Base-by-base conservation (phyloP, 2,329 filamentous ascomycete species). In the Claviceps maximensis region DNA sequence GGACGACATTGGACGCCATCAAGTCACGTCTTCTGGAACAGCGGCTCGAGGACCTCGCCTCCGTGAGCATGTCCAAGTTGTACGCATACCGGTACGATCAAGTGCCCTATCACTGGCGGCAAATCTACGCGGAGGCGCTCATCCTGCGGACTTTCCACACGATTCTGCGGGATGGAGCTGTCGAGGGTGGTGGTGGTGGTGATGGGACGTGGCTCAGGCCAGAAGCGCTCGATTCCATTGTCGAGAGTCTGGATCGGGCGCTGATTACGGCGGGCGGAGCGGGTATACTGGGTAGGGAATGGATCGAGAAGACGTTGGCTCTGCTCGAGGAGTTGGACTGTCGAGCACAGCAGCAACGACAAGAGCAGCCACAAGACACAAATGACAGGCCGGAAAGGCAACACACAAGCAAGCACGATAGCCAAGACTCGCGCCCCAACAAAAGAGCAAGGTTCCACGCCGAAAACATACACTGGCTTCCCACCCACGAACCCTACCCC, bases 231-330 rank as follows among this genome's bases (percentile, higher is more conserved):
- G 74, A 79, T 36, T 65, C 73, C 1, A 72, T 86, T 2, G 77
- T 95, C 36, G 74, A 76, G 51, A 69, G 76, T 1, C 74, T 97
- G 2, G 90, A 96, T 61, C 81, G 83, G 65, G 83, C 86, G 0
- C 68, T 94, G 46, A 87, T 95, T 47, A 77, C 89, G 52, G 80
- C 87, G 0, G 87, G 86, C 1, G 84, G 78, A 0, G 79, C 79
- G 1, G 73, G 76, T 0, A 57, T 63, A 1, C 72, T 86, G 53
- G 76, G 78, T 8, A 62, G 67, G 21, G 48, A 13, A 3, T 79
- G 76, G 65, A 73, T 83, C 47, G 74, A 83, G 53, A 62, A 67
- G 44, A 73, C 75, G 0, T 60, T 86, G 25, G 63, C 66, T 3
- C 49, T 72, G 27, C 68, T 80, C 12, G 66, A 69, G 49, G 54